Evolutionary conservation across 2,329 filamentous ascomycete genomes (phyloP).

Genomic region (Scedosporium boydii): DNA sequence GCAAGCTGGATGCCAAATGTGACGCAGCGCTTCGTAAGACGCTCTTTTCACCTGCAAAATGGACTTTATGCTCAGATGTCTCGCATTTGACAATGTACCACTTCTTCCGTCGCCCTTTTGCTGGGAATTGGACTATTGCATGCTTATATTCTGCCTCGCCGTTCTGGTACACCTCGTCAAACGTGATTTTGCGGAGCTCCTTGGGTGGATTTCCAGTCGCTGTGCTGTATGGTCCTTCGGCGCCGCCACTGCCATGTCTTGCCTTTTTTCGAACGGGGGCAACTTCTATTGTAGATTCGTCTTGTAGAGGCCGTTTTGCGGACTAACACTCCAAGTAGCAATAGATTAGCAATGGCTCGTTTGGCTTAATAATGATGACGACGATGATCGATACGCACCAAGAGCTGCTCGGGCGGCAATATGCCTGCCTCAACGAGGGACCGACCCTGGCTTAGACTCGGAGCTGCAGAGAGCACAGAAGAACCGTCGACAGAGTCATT

Average conservation of each 20-base stretch:
- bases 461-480: too few species aligned
- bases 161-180: slow-evolving; percentile 13
- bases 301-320: too few species aligned
- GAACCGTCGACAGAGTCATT: too few species aligned
- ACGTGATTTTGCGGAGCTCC: slow-evolving; percentile 8
- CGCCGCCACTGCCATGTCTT: not conserved
- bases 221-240: slow-evolving; percentile 8
- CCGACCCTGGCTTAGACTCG: too few species aligned
- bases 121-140: slow-evolving; percentile 9
- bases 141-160: slow-evolving; percentile 13
- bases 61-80: slow-evolving; percentile 12
- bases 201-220: slow-evolving; percentile 9
- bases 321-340: too few species aligned
- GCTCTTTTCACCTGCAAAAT: slow-evolving; percentile 9
- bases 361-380: too few species aligned
- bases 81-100: slow-evolving; percentile 14
- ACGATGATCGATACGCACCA: too few species aligned
- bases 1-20: slow-evolving; percentile 10
- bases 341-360: too few species aligned
- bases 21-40: slow-evolving; percentile 11
- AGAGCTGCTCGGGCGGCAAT: too few species aligned
- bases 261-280: not conserved
- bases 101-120: slow-evolving; percentile 1
- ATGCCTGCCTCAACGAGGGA: too few species aligned
- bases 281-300: too few species aligned